A percentile compares a stretch with the other conserved stretches of the same genome.
Evolutionary conservation across 2,329 filamentous ascomycete species (phyloP).

Genomic region (Nakataea oryzae): DNA sequence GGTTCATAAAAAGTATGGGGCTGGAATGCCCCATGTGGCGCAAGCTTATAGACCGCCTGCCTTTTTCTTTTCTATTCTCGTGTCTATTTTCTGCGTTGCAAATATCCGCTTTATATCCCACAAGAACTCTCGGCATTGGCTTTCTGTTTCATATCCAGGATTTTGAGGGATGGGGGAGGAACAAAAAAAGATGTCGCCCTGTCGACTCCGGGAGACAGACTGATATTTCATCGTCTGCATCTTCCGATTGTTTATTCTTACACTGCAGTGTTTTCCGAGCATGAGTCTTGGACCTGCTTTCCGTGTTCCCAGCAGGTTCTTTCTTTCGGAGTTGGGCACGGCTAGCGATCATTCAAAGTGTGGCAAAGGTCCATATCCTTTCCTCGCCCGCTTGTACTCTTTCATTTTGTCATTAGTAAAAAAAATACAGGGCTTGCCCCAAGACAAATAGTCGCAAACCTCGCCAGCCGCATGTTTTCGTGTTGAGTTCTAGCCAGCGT

Average conservation of each 20-base stretch:
- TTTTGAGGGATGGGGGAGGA: neutral
- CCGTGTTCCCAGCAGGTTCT: neutral
- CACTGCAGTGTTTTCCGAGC: neutral
- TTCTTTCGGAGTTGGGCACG: neutral
- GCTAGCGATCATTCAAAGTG: neutral
- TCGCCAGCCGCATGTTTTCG: neutral
- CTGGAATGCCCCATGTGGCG: neutral
- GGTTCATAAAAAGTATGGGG: neutral
- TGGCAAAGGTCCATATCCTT: neutral
- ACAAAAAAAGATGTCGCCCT: neutral
- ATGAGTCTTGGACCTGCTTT: neutral
- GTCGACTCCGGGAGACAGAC: neutral
- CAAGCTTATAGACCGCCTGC: neutral
- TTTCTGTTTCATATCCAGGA: neutral
- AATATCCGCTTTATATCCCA: neutral
- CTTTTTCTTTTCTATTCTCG: neutral
- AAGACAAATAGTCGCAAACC: neutral
- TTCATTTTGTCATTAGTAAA: neutral
- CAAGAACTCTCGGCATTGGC: neutral
- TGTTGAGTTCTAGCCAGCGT: no score
- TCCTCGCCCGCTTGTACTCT: neutral
- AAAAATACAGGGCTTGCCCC: neutral
- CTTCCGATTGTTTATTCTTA: neutral
- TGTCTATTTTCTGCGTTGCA: neutral
- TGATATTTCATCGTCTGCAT: neutral